Percentiles rank a stretch among this genome's conserved stretches.
Conservation (phyloP, 768 basidiomycete genomes). For the Strobilomyces echinocephalus region DNA sequence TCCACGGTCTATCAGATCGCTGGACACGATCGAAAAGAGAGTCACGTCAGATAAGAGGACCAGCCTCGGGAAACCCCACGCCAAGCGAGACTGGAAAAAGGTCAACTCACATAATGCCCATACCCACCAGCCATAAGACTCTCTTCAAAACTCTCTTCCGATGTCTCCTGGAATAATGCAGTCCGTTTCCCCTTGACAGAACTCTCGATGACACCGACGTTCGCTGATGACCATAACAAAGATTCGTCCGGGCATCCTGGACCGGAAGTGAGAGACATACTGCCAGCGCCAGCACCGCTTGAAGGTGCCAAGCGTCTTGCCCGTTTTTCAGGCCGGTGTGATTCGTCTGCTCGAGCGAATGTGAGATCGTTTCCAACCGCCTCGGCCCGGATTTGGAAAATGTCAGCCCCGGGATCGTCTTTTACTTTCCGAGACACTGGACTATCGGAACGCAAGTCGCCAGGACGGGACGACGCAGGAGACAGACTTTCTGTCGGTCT, state of each 20-base stretch:
- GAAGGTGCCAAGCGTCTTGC: slow-evolving; percentile 40
- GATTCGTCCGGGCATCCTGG: slow-evolving; percentile 9
- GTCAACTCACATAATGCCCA: slow-evolving; percentile 58
- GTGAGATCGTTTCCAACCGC: slow-evolving; percentile 47
- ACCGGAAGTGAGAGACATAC: slow-evolving; percentile 9
- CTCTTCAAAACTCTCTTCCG: slow-evolving; percentile 81
- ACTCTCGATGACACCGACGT: slow-evolving; percentile 63
- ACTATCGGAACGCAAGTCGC: not conserved
- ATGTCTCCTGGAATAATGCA: slow-evolving; percentile 76
- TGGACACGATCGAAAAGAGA: slow-evolving; percentile 8
- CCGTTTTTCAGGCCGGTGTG: slow-evolving; percentile 63
- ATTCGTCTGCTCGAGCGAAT: slow-evolving; percentile 52
- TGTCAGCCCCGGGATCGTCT: slow-evolving; percentile 47
- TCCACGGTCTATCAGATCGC: slow-evolving; percentile 26
- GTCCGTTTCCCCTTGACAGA: slow-evolving; percentile 69
- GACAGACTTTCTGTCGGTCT: not conserved
- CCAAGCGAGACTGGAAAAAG: not conserved
- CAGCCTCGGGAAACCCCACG: not conserved
- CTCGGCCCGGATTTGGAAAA: slow-evolving; percentile 54
- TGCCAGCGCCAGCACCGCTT: slow-evolving; percentile 29
- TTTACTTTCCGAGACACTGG: not conserved
- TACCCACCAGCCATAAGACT: slow-evolving; percentile 80
- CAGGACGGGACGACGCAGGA: not conserved
- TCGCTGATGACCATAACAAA: slow-evolving; percentile 20
- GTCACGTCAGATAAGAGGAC: slow-evolving; percentile 8